Percentiles rank a stretch among this genome's conserved stretches.
Evolutionary conservation across 139 green algal species (phyloP).

Genomic region (Coelastrella sp.): DNA sequence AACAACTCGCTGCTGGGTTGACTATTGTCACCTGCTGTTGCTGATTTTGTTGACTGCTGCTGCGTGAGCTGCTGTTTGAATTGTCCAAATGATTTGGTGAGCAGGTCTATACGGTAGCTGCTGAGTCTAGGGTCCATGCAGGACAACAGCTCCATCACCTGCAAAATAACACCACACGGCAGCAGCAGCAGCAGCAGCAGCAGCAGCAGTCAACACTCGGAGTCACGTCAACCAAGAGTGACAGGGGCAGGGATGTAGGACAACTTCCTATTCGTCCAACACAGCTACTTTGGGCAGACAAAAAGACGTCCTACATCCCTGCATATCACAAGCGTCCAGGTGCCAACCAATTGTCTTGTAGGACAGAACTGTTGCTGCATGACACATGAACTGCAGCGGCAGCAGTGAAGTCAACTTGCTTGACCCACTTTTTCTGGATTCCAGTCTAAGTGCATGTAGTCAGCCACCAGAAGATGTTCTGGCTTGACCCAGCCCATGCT

Average conservation of each 20-base stretch:
- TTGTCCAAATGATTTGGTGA: slow-evolving; percentile 64
- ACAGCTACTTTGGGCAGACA: too few species aligned
- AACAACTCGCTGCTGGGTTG: neutral
- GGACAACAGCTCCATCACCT: slow-evolving; percentile 61
- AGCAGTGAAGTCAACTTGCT: neutral
- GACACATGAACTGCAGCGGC: too few species aligned
- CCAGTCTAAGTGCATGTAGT: slow-evolving; percentile 79
- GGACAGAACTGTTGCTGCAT: slow-evolving; percentile 65
- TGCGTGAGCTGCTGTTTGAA: slow-evolving; percentile 29
- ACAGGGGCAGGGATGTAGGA: neutral
- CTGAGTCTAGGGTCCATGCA: slow-evolving; percentile 45
- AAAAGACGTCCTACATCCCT: neutral
- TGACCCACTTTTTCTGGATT: slow-evolving; percentile 70
- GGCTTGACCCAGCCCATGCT: slow-evolving; percentile 63
- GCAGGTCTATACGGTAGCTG: slow-evolving; percentile 75
- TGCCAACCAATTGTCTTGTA: too few species aligned
- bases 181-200: too few species aligned
- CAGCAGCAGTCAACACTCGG: neutral
- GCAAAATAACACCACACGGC: neutral
- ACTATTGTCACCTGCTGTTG: neutral
- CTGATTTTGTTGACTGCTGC: slow-evolving; percentile 21
- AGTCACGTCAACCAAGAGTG: too few species aligned
- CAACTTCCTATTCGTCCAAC: too few species aligned
- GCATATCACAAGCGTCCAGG: too few species aligned
- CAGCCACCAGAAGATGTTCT: slow-evolving; percentile 70